These are phyloP conservation scores for Hyaloscypha bicolor DNA, from an alignment of 495 filamentous ascomycete genomes.

Conservation along the genomic window DNA sequence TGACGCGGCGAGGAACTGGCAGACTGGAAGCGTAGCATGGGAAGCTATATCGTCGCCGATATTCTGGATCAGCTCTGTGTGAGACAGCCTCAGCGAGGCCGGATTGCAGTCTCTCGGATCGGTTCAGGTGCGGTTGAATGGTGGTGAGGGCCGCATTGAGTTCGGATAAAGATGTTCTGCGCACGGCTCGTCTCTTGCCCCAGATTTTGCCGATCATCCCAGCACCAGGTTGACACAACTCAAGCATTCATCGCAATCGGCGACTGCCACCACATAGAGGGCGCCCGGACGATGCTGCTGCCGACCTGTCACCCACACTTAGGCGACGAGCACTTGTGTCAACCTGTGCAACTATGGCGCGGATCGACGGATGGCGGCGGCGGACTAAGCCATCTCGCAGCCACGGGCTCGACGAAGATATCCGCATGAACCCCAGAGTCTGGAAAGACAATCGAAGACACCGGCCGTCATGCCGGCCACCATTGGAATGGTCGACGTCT, in stretches of 20 bases:
- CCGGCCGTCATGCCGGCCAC: neutral
- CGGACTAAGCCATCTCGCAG: neutral
- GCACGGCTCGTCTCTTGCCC: slow-evolving; percentile 6
- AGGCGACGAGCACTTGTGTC: neutral
- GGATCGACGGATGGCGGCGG: neutral
- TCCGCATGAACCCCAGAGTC: neutral
- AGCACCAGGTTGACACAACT: neutral
- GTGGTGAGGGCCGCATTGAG: neutral
- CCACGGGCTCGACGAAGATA: neutral
- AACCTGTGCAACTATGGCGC: neutral
- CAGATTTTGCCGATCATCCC: slow-evolving; percentile 12
- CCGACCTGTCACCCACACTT: neutral
- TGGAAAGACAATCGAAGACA: neutral
- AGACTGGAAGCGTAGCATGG: neutral
- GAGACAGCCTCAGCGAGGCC: neutral
- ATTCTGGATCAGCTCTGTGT: neutral
- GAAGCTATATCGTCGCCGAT: neutral
- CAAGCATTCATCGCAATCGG: neutral
- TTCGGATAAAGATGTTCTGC: slow-evolving; percentile 14
- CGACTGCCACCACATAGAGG: neutral
- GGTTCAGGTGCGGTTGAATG: slow-evolving; percentile 1
- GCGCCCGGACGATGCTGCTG: neutral
- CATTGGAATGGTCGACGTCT: neutral
- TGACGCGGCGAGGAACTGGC: neutral
- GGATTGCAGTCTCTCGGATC: neutral